Evolutionary conservation across 2,329 filamentous ascomycete genomes (phyloP).

Genomic region (Annulohypoxylon truncatum): DNA sequence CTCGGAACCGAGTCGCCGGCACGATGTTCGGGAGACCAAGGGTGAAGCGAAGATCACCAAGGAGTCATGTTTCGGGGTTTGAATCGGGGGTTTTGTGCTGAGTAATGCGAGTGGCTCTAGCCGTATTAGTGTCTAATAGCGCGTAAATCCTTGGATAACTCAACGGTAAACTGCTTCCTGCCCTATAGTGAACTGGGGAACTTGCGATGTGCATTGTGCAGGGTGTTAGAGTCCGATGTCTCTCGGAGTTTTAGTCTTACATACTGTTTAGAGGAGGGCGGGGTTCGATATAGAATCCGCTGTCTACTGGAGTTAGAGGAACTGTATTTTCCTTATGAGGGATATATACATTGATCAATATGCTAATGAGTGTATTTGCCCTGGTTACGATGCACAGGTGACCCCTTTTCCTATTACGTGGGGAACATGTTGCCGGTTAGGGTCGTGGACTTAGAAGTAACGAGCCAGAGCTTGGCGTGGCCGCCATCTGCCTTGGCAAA

Average conservation of each 20-base stretch:
- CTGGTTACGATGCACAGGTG: background rate
- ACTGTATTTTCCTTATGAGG: background rate
- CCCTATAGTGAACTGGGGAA: background rate
- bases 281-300: background rate
- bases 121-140: conserved; percentile 22
- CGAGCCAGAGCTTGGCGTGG: conserved; percentile 34
- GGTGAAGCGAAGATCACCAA: conserved; percentile 11
- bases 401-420: background rate
- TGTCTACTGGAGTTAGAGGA: background rate
- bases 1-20: background rate
- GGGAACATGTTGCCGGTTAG: conserved; percentile 34
- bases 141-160: conserved; percentile 1
- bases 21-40: background rate
- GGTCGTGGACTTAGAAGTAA: conserved; percentile 24
- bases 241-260: background rate
- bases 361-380: no score
- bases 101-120: conserved; percentile 27
- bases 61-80: conserved; percentile 25
- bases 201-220: background rate
- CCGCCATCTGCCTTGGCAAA: conserved; percentile 27
- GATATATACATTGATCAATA: background rate
- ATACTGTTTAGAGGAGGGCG: background rate
- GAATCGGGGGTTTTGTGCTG: conserved; percentile 12
- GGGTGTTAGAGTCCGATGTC: conserved; percentile 1
- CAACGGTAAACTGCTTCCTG: background rate